Conservation (phyloP, 2,329 filamentous ascomycete genomes). For the Stemphylium lycopersici region DNA sequence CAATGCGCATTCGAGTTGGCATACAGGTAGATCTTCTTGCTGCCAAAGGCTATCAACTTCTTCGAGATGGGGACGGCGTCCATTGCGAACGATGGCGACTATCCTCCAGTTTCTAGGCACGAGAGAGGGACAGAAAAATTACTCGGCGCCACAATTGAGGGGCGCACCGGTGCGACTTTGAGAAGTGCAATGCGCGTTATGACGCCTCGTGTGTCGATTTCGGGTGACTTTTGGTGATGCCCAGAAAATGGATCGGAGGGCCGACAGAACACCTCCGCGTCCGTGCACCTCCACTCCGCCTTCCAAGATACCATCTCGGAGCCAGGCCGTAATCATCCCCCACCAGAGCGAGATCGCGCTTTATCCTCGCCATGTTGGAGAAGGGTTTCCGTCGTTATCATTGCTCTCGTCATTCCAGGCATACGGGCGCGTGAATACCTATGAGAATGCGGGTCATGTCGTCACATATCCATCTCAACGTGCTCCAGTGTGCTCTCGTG, state of each 20-base stretch:
- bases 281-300: slow-evolving; percentile 8
- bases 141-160: background rate
- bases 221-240: slow-evolving; percentile 8
- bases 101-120: background rate
- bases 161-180: background rate
- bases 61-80: slow-evolving; percentile 40
- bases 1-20: slow-evolving; percentile 13
- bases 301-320: background rate
- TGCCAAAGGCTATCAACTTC: slow-evolving; percentile 47
- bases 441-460: no score
- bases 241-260: slow-evolving; percentile 26
- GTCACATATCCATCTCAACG: no score
- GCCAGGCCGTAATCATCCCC: background rate
- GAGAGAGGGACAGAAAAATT: background rate
- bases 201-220: slow-evolving; percentile 1
- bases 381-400: no score
- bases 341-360: background rate
- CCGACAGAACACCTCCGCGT: slow-evolving; percentile 14
- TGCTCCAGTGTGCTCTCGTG: no score
- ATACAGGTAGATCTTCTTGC: slow-evolving; percentile 58
- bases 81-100: slow-evolving; percentile 22
- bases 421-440: no score
- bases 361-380: no score
- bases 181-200: slow-evolving; percentile 3
- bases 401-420: no score